Conservation (phyloP, 2,329 filamentous ascomycete genomes). For the Conoideocrella luteorostrata region DNA sequence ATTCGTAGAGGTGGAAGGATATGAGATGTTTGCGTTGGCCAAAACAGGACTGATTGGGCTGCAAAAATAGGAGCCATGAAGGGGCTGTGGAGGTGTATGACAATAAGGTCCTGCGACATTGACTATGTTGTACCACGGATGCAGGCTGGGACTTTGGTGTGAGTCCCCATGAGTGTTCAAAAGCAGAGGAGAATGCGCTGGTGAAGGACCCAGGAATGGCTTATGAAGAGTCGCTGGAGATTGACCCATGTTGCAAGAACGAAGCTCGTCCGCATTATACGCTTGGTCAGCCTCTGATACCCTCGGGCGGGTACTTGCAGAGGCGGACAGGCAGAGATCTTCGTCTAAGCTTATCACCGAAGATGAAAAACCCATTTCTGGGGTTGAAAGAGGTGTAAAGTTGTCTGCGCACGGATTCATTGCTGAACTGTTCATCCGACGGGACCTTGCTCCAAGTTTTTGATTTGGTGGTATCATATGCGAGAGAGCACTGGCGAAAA, state of each 20-base stretch:
- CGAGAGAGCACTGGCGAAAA: not conserved
- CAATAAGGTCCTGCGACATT: constrained; percentile 5
- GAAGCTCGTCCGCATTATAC: not conserved
- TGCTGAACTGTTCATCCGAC: not conserved
- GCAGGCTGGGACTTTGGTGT: constrained; percentile 5
- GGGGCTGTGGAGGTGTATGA: constrained; percentile 6
- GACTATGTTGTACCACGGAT: constrained; percentile 7
- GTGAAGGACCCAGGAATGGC: not conserved
- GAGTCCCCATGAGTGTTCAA: not conserved
- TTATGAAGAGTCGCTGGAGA: not conserved
- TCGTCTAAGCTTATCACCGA: not conserved
- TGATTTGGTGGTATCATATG: not conserved
- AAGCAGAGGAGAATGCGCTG: not conserved
- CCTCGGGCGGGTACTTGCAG: not conserved
- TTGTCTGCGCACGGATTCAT: constrained; percentile 10
- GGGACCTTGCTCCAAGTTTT: not conserved
- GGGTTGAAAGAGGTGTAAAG: constrained; percentile 6
- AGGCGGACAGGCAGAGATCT: not conserved
- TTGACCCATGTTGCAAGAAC: not conserved
- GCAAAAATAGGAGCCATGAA: not conserved
- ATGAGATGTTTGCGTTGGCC: not conserved
- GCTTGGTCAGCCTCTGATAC: not conserved
- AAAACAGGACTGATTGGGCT: not conserved
- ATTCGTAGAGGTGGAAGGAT: not conserved
- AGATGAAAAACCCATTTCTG: constrained; percentile 1